Evolutionary conservation across 2,329 filamentous ascomycete species (phyloP).

Genomic region (Diaporthe eres): DNA sequence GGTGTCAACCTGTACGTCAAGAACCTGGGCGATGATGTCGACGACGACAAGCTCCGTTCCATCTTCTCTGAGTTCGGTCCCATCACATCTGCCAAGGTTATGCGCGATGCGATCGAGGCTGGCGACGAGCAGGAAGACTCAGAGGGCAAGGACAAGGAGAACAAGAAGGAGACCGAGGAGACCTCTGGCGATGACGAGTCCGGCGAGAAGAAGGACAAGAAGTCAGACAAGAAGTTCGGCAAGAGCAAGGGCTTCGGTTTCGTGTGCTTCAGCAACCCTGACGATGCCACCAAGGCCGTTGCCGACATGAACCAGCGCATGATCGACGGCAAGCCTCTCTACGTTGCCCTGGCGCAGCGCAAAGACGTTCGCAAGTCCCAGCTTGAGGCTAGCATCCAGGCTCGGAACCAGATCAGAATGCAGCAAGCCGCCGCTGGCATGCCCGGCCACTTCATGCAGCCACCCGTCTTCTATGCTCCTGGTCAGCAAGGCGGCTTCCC

Average conservation of each 20-base stretch:
- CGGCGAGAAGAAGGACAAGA: slow-evolving; percentile 73
- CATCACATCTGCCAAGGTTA: slow-evolving; percentile 99
- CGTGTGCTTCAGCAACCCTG: slow-evolving; percentile 99
- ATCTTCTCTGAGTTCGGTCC: slow-evolving; percentile 93
- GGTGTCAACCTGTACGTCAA: slow-evolving; percentile 99
- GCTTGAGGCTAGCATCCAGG: slow-evolving; percentile 99
- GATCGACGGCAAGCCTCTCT: slow-evolving; percentile 96
- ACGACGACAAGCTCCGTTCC: slow-evolving; percentile 96
- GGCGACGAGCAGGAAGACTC: slow-evolving; percentile 70
- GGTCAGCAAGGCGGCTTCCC: slow-evolving; percentile 82
- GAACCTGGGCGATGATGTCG: slow-evolving; percentile 96
- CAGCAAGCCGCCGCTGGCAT: slow-evolving; percentile 89
- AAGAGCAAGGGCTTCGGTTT: slow-evolving; percentile 99
- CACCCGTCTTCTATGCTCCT: slow-evolving; percentile 92
- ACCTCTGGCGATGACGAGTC: slow-evolving; percentile 62
- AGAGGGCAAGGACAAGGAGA: slow-evolving; percentile 65
- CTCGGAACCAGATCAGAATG: slow-evolving; percentile 98
- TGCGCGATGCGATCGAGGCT: slow-evolving; percentile 82
- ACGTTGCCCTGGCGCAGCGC: slow-evolving; percentile 97
- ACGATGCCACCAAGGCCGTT: slow-evolving; percentile 98
- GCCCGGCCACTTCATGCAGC: slow-evolving; percentile 84
- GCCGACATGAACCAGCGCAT: slow-evolving; percentile 99
- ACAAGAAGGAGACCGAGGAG: slow-evolving; percentile 63
- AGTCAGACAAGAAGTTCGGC: slow-evolving; percentile 78
- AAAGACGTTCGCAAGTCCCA: slow-evolving; percentile 99